These are phyloP conservation scores for Trapa bicornis DNA, from an alignment of 345 rosid genomes.

Conservation along the genomic window DNA sequence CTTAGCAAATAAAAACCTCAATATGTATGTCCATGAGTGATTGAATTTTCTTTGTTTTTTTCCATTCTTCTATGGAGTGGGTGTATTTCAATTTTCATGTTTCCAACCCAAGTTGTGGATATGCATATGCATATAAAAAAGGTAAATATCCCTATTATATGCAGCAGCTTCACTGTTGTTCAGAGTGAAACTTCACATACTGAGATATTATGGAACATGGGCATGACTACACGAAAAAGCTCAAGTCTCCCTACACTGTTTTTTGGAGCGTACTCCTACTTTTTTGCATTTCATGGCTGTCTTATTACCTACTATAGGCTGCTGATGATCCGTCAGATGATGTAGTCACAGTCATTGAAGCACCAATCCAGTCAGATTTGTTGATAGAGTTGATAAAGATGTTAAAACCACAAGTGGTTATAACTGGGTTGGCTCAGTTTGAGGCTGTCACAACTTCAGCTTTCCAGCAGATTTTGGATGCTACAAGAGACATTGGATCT, in stretches of 20 bases:
- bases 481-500: constrained; percentile 63
- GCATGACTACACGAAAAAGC: no score
- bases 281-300: neutral
- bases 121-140: no score
- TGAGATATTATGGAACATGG: no score
- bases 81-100: no score
- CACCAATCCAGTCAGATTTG: constrained; percentile 81
- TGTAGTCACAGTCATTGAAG: constrained; percentile 70
- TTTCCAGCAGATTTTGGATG: constrained; percentile 68
- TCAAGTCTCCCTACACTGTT: neutral
- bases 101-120: no score
- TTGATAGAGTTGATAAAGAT: constrained; percentile 79
- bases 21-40: no score
- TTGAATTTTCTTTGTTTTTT: no score
- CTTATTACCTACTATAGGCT: constrained; percentile 21
- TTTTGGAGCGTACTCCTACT: neutral
- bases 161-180: no score
- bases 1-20: no score
- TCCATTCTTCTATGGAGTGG: no score
- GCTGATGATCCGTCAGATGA: constrained; percentile 35
- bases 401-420: constrained; percentile 78
- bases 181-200: no score
- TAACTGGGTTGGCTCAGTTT: constrained; percentile 78
- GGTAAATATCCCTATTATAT: no score
- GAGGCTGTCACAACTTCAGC: constrained; percentile 90